Conservation (phyloP, 2,329 filamentous ascomycete genomes). For the Parafenestella ontariensis region DNA sequence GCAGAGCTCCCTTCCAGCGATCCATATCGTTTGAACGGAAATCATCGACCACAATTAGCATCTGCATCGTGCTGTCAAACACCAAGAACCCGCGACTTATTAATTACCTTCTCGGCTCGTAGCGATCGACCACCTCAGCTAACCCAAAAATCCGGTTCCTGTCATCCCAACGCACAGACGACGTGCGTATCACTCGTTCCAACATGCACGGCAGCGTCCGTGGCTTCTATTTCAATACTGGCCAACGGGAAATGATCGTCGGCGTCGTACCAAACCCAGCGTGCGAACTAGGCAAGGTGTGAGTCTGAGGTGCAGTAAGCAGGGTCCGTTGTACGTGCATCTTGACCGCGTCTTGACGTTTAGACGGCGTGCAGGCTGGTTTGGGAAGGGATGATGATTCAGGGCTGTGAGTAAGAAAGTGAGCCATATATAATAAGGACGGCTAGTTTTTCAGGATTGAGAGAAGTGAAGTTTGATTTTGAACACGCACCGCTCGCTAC, state of each 20-base stretch:
- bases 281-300: not conserved
- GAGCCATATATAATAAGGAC: not conserved
- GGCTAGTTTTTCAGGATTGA: not conserved
- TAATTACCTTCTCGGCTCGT: not conserved
- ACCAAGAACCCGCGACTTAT: not conserved
- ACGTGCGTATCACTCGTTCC: not conserved
- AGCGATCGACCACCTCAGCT: not conserved
- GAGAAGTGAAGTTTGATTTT: no score
- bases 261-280: constrained; percentile 6
- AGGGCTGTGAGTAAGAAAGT: not conserved
- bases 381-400: no score
- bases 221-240: constrained; percentile 11
- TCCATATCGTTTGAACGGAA: not conserved
- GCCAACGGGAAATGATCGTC: constrained; percentile 5
- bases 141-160: not conserved
- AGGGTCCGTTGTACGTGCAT: constrained; percentile 10
- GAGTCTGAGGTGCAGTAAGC: constrained; percentile 2
- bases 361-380: not conserved
- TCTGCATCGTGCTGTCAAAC: not conserved
- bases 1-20: not conserved
- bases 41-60: not conserved
- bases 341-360: constrained; percentile 14
- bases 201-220: constrained; percentile 3
- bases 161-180: not conserved
- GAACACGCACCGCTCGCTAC: no score